These are phyloP conservation scores for Symbiodinium pilosum DNA, from an alignment of 73 alveolate genomes.

Conservation along the genomic window DNA sequence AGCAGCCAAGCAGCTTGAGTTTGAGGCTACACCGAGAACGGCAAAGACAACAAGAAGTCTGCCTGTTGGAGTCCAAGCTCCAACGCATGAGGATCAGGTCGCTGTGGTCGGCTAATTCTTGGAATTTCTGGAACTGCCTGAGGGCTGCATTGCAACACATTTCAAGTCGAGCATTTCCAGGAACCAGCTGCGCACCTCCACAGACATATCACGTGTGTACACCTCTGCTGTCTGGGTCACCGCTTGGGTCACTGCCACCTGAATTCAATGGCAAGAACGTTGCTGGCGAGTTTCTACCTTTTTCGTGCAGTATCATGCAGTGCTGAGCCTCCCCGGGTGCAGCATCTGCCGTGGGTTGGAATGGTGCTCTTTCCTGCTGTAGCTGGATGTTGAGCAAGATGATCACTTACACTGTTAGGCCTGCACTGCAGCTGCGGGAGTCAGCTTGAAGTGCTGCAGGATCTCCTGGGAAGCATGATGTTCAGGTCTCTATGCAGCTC, in stretches of 20 bases:
- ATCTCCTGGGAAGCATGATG: conserved; percentile 28
- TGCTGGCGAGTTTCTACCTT: too few relatives aligned
- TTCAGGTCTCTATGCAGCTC: too few relatives aligned
- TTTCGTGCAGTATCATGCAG: too few relatives aligned
- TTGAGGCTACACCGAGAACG: too few relatives aligned
- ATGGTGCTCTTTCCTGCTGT: neutral
- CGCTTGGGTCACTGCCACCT: neutral
- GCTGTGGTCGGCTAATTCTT: neutral
- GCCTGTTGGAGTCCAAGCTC: conserved; percentile 78
- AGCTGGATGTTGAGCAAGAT: too few relatives aligned
- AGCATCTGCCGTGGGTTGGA: neutral
- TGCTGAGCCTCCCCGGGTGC: neutral
- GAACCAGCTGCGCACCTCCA: conserved; percentile 48
- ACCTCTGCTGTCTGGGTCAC: conserved; percentile 42
- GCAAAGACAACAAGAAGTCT: neutral
- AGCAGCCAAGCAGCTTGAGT: too few relatives aligned
- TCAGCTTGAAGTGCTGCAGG: conserved; percentile 48
- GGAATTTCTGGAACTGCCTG: conserved; percentile 80
- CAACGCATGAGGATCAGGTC: conserved; percentile 30
- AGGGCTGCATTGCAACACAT: too few relatives aligned
- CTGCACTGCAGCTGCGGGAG: conserved; percentile 28
- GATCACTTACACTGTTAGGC: too few relatives aligned
- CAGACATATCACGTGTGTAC: conserved; percentile 38
- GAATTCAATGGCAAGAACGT: neutral
- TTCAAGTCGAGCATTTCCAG: too few relatives aligned